Evolutionary conservation across 2,329 filamentous ascomycete species (phyloP).

Genomic region (Phoma sp.): DNA sequence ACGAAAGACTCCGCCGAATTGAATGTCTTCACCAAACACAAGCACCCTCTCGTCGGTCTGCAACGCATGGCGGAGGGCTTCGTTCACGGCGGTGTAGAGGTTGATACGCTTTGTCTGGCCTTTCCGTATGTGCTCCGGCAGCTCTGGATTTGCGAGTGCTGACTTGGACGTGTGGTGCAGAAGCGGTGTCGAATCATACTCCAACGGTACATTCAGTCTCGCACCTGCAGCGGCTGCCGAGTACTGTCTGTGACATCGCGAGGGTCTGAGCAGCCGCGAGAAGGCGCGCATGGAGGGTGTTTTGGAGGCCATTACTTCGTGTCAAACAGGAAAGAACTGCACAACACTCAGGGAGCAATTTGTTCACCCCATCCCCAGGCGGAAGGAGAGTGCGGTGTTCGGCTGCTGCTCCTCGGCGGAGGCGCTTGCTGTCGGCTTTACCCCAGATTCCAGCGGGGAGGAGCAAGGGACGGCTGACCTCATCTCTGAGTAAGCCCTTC

Average conservation of each 20-base stretch:
- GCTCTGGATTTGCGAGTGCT: slow-evolving; percentile 74
- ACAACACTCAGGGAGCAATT: slow-evolving; percentile 3
- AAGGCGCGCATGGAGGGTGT: slow-evolving; percentile 42
- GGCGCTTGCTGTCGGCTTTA: slow-evolving; percentile 17
- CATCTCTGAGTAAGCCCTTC: slow-evolving; percentile 13
- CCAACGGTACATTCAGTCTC: slow-evolving; percentile 82
- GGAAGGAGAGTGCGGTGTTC: slow-evolving; percentile 18
- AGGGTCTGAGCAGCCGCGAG: slow-evolving; percentile 38
- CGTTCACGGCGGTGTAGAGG: slow-evolving; percentile 92
- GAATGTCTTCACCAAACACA: slow-evolving; percentile 95
- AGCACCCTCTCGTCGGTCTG: slow-evolving; percentile 84
- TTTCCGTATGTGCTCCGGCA: slow-evolving; percentile 70
- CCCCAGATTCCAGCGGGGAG: slow-evolving; percentile 6
- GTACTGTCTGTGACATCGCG: slow-evolving; percentile 50
- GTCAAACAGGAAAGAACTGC: neutral
- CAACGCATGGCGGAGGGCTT: slow-evolving; percentile 83
- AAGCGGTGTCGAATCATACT: slow-evolving; percentile 83
- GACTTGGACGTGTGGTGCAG: slow-evolving; percentile 80
- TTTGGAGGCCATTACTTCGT: slow-evolving; percentile 36
- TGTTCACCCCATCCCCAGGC: slow-evolving; percentile 12
- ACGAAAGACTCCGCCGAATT: slow-evolving; percentile 95
- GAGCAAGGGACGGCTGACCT: slow-evolving; percentile 1
- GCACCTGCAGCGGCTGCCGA: slow-evolving; percentile 59
- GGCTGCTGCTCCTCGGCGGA: slow-evolving; percentile 7
- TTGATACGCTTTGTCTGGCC: slow-evolving; percentile 86